Evolutionary conservation across 371 early-diverging fungal species (phyloP).

Genomic region (Dinochytrium kinnereticum): DNA sequence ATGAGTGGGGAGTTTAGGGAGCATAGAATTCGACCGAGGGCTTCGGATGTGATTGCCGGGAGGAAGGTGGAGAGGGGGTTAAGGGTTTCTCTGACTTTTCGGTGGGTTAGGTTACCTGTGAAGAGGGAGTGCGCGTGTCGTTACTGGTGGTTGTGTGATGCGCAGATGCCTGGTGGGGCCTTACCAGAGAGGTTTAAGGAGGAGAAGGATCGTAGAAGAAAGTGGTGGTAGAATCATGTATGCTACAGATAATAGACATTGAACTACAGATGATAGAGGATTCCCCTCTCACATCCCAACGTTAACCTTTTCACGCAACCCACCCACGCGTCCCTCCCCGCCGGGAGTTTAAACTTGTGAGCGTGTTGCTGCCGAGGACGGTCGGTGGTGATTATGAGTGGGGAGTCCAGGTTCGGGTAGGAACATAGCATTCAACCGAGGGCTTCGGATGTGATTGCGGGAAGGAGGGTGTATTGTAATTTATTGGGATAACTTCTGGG

Average conservation of each 20-base stretch:
- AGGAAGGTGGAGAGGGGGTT: slow-evolving; percentile 37
- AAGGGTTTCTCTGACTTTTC: slow-evolving; percentile 48
- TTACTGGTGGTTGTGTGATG: slow-evolving; percentile 43
- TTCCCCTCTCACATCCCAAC: too few species aligned
- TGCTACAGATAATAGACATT: too few species aligned
- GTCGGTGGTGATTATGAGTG: slow-evolving; percentile 51
- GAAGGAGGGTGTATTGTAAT: slow-evolving; percentile 38
- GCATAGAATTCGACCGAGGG: slow-evolving; percentile 58
- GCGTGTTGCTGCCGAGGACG: slow-evolving; percentile 52
- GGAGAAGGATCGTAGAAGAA: slow-evolving; percentile 4
- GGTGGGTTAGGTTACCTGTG: slow-evolving; percentile 31
- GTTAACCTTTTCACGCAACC: too few species aligned
- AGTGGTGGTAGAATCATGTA: slow-evolving; percentile 11
- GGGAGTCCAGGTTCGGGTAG: slow-evolving; percentile 54
- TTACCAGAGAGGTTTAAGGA: slow-evolving; percentile 32
- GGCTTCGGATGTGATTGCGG: slow-evolving; percentile 52
- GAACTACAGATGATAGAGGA: too few species aligned
- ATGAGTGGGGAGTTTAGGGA: slow-evolving; percentile 57
- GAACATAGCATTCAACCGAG: slow-evolving; percentile 60
- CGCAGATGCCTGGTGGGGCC: slow-evolving; percentile 24
- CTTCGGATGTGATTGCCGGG: slow-evolving; percentile 53
- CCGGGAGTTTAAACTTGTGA: slow-evolving; percentile 16
- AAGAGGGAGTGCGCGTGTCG: slow-evolving; percentile 24
- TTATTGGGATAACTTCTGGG: too few species aligned
- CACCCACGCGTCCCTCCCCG: too few species aligned